phyloP scores from a whole-genome alignment of 305 asterid species.

The Galium porrigens region DNA sequence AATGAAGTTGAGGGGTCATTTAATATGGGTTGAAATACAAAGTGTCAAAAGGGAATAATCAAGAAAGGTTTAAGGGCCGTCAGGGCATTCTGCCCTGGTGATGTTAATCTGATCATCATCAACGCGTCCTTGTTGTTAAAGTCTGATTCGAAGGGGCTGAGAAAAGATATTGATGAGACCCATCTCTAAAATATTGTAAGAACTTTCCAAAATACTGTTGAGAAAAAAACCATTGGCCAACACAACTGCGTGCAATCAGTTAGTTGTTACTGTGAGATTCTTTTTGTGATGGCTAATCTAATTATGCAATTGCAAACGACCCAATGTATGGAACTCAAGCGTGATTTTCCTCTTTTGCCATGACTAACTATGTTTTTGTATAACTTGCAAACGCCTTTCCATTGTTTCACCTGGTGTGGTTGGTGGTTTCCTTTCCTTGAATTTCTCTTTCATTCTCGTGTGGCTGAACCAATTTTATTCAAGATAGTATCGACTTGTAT shows the following conservation, averaged over 20 bases:
- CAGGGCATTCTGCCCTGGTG: not conserved
- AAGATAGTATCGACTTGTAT: not conserved
- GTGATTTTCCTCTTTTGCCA: not conserved
- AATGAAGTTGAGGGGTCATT: too few species aligned
- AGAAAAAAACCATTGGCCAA: not conserved
- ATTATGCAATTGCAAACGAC: not conserved
- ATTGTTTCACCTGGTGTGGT: not conserved
- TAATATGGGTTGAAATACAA: not conserved
- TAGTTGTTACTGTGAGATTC: not conserved
- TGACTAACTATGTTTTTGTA: not conserved
- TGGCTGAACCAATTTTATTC: not conserved
- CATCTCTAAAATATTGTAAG: not conserved
- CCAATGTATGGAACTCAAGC: not conserved
- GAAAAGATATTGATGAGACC: not conserved
- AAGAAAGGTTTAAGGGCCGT: not conserved
- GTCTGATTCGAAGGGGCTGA: not conserved
- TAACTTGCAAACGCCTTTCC: not conserved
- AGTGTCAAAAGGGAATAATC: not conserved
- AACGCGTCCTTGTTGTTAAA: not conserved
- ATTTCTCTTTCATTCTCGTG: not conserved
- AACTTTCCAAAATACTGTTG: not conserved
- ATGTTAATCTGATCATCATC: not conserved
- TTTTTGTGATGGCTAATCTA: not conserved
- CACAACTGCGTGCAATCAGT: not conserved
- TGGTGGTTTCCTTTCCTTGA: not conserved